phyloP scores from a whole-genome alignment of 345 rosid species.

The Moricandia moricandioides region DNA sequence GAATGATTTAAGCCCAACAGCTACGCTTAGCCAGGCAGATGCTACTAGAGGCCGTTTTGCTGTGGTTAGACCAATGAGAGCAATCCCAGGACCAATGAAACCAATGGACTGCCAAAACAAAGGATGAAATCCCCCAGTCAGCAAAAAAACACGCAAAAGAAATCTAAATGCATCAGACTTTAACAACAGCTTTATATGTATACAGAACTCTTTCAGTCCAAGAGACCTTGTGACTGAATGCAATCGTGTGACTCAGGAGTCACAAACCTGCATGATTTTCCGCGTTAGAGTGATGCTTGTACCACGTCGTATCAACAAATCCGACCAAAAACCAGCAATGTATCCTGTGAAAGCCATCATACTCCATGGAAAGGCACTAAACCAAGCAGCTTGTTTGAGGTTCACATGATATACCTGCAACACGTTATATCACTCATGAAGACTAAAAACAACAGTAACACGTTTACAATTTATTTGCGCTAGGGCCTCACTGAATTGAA shows the following conservation, averaged over 20 bases:
- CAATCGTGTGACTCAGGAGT: conserved; percentile 7
- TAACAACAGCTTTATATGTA: conserved; percentile 10
- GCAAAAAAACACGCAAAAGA: neutral
- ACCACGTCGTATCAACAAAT: conserved; percentile 65
- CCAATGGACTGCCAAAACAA: conserved; percentile 76
- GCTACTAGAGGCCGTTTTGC: conserved; percentile 69
- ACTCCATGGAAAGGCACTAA: conserved; percentile 94
- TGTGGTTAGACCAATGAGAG: conserved; percentile 74
- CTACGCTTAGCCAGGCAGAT: conserved; percentile 93
- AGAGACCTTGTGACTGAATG: neutral
- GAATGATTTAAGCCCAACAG: conserved; percentile 87
- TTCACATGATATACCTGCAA: conserved; percentile 81
- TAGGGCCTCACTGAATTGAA: conserved; percentile 69
- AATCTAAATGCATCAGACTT: neutral
- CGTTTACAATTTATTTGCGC: neutral
- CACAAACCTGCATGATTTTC: conserved; percentile 88
- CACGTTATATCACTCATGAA: conserved; percentile 15
- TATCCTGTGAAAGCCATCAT: conserved; percentile 92
- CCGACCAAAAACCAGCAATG: conserved; percentile 79
- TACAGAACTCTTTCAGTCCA: neutral
- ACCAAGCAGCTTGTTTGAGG: conserved; percentile 96
- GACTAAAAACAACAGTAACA: neutral
- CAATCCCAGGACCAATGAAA: conserved; percentile 73
- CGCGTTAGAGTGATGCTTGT: conserved; percentile 76
- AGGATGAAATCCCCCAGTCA: conserved; percentile 8